Base-by-base conservation (phyloP, 371 early-diverging fungal species). In the Syncephalastrum monosporum region DNA sequence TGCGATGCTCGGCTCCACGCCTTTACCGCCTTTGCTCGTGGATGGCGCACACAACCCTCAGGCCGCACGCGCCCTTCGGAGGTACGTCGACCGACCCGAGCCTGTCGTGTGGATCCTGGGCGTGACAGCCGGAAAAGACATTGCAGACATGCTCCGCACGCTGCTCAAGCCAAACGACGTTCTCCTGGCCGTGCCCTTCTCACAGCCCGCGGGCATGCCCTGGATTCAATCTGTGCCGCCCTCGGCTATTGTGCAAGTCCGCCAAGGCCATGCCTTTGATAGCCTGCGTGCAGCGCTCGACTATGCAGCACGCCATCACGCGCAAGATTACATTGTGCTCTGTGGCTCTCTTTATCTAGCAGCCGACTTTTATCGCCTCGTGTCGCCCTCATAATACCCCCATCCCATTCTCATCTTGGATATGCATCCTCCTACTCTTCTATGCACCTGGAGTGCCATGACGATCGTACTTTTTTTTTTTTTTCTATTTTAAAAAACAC, bases 31-130 rank as follows among this genome's bases (percentile, higher is more conserved):
- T 38, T 58, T 93, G 7, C 69, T 94, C 16, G 79, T 92, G 0
- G 95, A 97, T 63, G 97, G 95, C 10, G 94, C 95, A 1, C 96
- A 97, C 67, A 97, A 97, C 66, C 75, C 79, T 50, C 84, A 85
- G 4, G 91, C 93, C 0, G 85, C 90, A 0, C 49, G 57, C 13
- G 87, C 77, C 3, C 69, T 96, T 23, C 67, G 85, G 5, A 61
- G 62, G 3, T 92, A 84, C 67, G 68, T 93, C 4, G 84, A 89
- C 57, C 27, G 57, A 57, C 50, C 46, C 25, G 42, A 62, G 44
- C 56, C 63, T 23, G 83, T 90, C 16, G 68, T 82, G 51, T 97
- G 94, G 92, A 83, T 95, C 27, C 66, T 93, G 33, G 93, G 84
- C 21, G 74, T 84, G n/a, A 89, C 92, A 23, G 51, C 59, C 15